These are phyloP conservation scores for Aspergillus nomiae DNA, from an alignment of 2,329 filamentous ascomycete species.

Conservation along the genomic window DNA sequence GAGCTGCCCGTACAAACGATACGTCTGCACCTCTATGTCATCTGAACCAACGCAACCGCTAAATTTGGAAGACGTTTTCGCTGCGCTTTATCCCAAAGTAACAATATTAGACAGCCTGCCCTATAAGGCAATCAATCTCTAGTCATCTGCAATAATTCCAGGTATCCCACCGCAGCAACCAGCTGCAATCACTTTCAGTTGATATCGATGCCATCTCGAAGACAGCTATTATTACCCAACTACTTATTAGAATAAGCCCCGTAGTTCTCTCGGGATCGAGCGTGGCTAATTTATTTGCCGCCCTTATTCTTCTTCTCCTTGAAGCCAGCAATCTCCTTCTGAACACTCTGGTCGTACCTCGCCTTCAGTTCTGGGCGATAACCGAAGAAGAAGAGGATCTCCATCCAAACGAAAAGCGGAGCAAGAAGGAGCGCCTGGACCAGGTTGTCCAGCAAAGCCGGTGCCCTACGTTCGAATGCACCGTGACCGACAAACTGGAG, in stretches of 20 bases:
- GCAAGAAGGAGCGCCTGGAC: conserved; percentile 90
- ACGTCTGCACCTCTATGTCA: not conserved
- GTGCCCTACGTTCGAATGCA: conserved; percentile 81
- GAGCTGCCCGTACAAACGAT: not conserved
- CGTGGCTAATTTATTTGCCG: conserved; percentile 18
- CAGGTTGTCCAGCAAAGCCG: conserved; percentile 86
- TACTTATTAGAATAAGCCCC: not conserved
- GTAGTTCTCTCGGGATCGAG: not conserved
- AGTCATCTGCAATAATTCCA: not conserved
- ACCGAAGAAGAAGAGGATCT: conserved; percentile 84
- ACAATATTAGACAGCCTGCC: conserved; percentile 2
- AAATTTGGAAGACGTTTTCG: not conserved
- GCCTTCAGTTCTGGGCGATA: conserved; percentile 86
- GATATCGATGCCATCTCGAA: not conserved
- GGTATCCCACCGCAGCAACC: not conserved
- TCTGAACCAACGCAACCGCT: not conserved
- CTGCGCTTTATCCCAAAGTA: not conserved
- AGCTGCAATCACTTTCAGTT: not conserved
- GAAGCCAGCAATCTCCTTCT: conserved; percentile 76
- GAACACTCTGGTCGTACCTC: conserved; percentile 74
- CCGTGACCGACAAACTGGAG: conserved; percentile 91
- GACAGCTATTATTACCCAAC: not conserved
- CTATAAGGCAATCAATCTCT: not conserved
- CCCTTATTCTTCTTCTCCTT: conserved; percentile 51
- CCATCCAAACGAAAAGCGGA: conserved; percentile 96